Evolutionary conservation across 169 alveolate genomes (phyloP), one percentile per base, ranked within the genome.

Genomic region (Hepatocystis sp.): DNA sequence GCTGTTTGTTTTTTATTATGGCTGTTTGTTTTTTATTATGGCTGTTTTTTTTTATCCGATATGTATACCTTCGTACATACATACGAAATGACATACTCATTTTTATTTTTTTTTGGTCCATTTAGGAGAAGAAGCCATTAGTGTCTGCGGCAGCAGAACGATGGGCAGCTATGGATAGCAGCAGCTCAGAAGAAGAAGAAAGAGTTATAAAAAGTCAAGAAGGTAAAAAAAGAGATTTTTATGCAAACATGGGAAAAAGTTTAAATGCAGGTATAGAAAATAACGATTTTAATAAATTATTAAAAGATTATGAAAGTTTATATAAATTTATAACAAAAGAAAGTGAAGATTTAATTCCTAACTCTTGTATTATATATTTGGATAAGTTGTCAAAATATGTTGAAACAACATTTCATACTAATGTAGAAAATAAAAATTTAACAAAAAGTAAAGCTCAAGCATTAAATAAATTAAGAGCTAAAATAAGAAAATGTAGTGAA

Each of bases 401-500:
- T 13, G 86, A 71, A 13, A 71, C 42, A 1, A 71, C 76, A 27
- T 71, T 71, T 60, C 94, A 92, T 36, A 66, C 85, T 56, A 93
- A 91, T 55, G 67, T 94, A 11, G 97, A 94, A 49, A 94, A 86
- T 32, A 94, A 94, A 88, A 88, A 88, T 30, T 55, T 94, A 39
- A 93, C 96, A 19, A 93, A 93, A 68, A 96, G 94, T 15, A 92
- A 92, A 55, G 90, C 97, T 5, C 93, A 92, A 32, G 66, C 96
- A 3, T 91, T 94, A 61, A 94, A 94, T 65, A 94, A 96, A 15
- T 84, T 94, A 66, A 49, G 93, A 49, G 93, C 97, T 23, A 93
- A 93, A 51, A 91, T 94, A 40, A 63, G 97, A 64, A 94, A 94
- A 67, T 91, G 94, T 56, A 93, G 90, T 49, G 97, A 93, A 84